Evolutionary conservation across 495 filamentous ascomycete genomes (phyloP), one percentile per base, ranked within the genome.

Genomic region (Pyronema domesticum): DNA sequence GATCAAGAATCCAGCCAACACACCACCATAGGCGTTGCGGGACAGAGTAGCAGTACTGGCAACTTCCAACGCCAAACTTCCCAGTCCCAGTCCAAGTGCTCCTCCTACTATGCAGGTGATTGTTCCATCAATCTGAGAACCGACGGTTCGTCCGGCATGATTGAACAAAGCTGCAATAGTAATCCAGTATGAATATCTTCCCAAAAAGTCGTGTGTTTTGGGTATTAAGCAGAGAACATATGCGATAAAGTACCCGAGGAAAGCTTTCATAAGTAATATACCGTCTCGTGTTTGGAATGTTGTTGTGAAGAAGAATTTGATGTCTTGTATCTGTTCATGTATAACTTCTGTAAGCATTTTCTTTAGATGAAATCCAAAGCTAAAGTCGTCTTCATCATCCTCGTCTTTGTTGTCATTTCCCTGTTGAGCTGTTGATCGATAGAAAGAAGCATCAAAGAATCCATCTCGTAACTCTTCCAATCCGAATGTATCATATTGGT

Each of bases 381-480:
- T 47, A 60, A 51, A 3, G 70, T 70, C 17, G 68, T 73, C 42
- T 55, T 47, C 51, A 67, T 62, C 14, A 68, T 71, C 47, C 69
- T 58, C 55, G 55, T 58, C 58, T 68, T 62, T 15, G 73, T 59
- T n/a, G 55, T 58, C 33, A n/a, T 39, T 39, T 56, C 58, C 44
- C 69, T 44, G 14, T 18, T 69, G 56, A 33, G 69, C 61, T 9
- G 68, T 67, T 1, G 75, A 72, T 15, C 68, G 69, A 43, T 72
- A 69, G 53, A 78, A 79, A 6, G 73, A 60, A 6, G 75, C 73
- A 63, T 80, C 76, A 55, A 79, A 80, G 60, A 80, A 78, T 35
- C 76, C 76, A 64, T 78, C 76, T 53, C 76, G 67, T 13, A 71
- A 56, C 55, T 80, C 76, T 44, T 71, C 66, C 9, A 79, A 65